Evolutionary conservation across 2,329 filamentous ascomycete genomes (phyloP), one percentile per base, ranked within the genome.

Genomic region (Metarhizium anisopliae): DNA sequence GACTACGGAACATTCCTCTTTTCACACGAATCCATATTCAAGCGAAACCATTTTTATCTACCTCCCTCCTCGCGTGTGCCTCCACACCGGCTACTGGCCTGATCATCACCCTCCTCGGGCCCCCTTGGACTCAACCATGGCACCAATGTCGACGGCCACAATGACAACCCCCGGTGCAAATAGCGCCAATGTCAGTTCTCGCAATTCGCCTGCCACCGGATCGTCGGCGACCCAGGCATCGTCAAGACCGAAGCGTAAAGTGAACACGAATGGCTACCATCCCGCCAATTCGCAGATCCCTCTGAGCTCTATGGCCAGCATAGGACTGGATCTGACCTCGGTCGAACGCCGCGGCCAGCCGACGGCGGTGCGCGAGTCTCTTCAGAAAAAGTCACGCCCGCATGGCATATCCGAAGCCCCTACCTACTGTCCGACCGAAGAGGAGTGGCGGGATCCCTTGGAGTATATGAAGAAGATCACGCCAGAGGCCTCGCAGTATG

Each of bases 391-490:
- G 68, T 84, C 82, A 63, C 83, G 94, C 53, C 89, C 89, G 42
- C 91, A 95, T 72, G 90, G 86, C 47, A 80, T 99, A 47, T 82
- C 88, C 61, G 93, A 97, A 68, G 93, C 94, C 32, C 93, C 93
- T 2, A 94, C 90, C 5, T 99, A 90, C 70, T 81, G 85, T 60
- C 94, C 94, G 36, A 96, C 90, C 0, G 86, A 90, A 62, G 92
- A 96, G 63, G 92, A 99, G 71, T 99, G 94, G 79, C 90, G 87
- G 66, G 92, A 99, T 65, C 94, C 94, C 0, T 85, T 96, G 67
- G 88, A 89, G 64, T 99, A 96, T 67, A 92, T 99, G 64, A 86
- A 86, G 68, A 96, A 93, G 72, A 96, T 99, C 62, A 79, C 86
- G 1, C 85, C 90, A 1, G 91, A 96, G 68, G 94, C 90, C 29